phyloP scores from a whole-genome alignment of 2,329 filamentous ascomycete species.

The Aspergillus puulaauensis region DNA sequence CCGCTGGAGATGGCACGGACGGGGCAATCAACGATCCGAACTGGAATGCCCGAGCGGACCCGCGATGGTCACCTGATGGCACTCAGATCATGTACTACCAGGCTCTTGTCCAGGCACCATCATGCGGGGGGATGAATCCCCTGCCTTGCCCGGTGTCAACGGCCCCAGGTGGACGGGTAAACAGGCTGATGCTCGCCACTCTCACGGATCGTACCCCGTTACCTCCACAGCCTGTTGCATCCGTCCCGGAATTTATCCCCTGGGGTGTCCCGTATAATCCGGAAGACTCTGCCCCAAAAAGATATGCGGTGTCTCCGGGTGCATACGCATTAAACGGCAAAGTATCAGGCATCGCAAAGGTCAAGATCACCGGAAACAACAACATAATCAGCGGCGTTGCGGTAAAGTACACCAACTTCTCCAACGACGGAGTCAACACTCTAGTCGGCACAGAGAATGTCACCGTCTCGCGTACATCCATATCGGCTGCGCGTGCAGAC shows the following conservation, averaged over 20 bases:
- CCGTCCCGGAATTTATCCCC: slow-evolving; percentile 22
- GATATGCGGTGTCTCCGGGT: not conserved
- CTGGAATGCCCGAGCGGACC: slow-evolving; percentile 52
- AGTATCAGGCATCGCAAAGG: slow-evolving; percentile 13
- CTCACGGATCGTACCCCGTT: slow-evolving; percentile 35
- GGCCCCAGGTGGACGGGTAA: slow-evolving; percentile 37
- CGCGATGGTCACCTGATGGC: slow-evolving; percentile 33
- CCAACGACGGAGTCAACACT: slow-evolving; percentile 34
- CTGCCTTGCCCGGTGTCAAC: slow-evolving; percentile 43
- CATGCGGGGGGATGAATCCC: slow-evolving; percentile 47
- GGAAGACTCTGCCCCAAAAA: slow-evolving; percentile 3
- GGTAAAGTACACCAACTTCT: slow-evolving; percentile 39
- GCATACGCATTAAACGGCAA: slow-evolving; percentile 19
- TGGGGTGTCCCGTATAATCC: slow-evolving; percentile 19
- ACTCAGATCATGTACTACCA: slow-evolving; percentile 48
- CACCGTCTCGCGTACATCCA: slow-evolving; percentile 21
- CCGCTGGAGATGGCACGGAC: slow-evolving; percentile 30
- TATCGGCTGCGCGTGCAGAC: slow-evolving; percentile 26
- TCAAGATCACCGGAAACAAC: not conserved
- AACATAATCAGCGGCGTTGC: slow-evolving; percentile 26
- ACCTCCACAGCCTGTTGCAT: slow-evolving; percentile 17
- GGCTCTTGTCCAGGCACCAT: slow-evolving; percentile 37
- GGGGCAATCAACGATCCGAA: slow-evolving; percentile 47
- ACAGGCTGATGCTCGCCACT: slow-evolving; percentile 45
- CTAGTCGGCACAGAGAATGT: slow-evolving; percentile 39